Percentiles rank a stretch among this genome's conserved stretches.
phyloP scores from a whole-genome alignment of 179 eudicot species.

The Drosera spatulata region DNA sequence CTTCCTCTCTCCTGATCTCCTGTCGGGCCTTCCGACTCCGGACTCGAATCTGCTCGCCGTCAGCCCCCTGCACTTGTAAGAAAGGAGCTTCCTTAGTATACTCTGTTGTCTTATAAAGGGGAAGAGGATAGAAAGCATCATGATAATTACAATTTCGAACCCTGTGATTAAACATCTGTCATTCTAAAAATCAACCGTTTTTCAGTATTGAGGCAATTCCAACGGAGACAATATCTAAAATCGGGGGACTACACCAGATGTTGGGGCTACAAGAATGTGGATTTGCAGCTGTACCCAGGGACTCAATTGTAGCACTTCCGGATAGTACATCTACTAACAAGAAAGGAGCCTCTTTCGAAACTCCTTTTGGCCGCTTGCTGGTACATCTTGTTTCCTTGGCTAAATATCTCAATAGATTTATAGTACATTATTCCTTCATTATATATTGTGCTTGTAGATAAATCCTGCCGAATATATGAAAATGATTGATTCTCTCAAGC shows the following conservation, averaged over 20 bases:
- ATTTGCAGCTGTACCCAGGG: constrained; percentile 53
- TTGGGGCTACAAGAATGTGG: constrained; percentile 53
- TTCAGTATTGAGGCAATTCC: constrained; percentile 50
- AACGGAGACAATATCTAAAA: constrained; percentile 27
- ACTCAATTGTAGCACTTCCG: constrained; percentile 54
- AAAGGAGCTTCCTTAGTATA: no score
- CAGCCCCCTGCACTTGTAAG: constrained; percentile 79
- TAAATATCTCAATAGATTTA: not conserved
- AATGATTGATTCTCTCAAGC: constrained; percentile 54
- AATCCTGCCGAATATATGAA: constrained; percentile 57
- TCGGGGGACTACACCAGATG: constrained; percentile 60
- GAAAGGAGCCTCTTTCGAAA: constrained; percentile 69
- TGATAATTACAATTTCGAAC: not conserved
- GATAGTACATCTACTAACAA: constrained; percentile 43
- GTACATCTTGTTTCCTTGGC: constrained; percentile 14
- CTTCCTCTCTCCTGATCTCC: constrained; percentile 71
- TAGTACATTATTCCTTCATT: not conserved
- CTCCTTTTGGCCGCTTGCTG: constrained; percentile 64
- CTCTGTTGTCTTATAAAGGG: not conserved
- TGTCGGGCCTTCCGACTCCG: constrained; percentile 49
- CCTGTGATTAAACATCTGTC: not conserved
- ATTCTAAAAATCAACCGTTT: not conserved
- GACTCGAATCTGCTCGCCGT: constrained; percentile 54
- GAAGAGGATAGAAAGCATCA: not conserved
- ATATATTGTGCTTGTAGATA: constrained; percentile 25